These are phyloP conservation scores for Sclerotinia spermophila DNA, from an alignment of 2,329 filamentous ascomycete species.

Conservation along the genomic window DNA sequence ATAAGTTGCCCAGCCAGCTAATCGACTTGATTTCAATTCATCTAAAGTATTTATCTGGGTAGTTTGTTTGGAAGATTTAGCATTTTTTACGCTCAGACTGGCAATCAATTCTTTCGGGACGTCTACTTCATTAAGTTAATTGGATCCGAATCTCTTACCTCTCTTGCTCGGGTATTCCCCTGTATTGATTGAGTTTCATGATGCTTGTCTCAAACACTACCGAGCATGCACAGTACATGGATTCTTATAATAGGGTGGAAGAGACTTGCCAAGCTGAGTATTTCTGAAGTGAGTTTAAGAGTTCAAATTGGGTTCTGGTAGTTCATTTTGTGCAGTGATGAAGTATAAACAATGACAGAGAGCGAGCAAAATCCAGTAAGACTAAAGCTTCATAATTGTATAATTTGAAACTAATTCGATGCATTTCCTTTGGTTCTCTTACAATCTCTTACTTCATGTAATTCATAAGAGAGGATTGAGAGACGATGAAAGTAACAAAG, in stretches of 20 bases:
- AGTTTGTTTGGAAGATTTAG: background rate
- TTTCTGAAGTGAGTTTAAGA: slow-evolving; percentile 5
- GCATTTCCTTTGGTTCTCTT: background rate
- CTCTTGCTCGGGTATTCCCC: slow-evolving; percentile 5
- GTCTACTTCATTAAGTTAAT: slow-evolving; percentile 10
- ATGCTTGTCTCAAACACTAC: slow-evolving; percentile 18
- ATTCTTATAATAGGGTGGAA: background rate
- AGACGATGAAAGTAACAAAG: slow-evolving; percentile 5
- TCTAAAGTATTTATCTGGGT: background rate
- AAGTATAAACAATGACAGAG: background rate
- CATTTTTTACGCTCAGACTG: background rate
- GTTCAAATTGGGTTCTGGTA: background rate
- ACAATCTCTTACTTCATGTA: slow-evolving; percentile 6
- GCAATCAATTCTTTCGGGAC: slow-evolving; percentile 2
- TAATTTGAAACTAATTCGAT: slow-evolving; percentile 9
- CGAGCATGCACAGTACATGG: slow-evolving; percentile 3
- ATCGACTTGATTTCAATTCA: slow-evolving; percentile 10
- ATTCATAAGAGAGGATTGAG: slow-evolving; percentile 2
- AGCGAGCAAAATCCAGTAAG: background rate
- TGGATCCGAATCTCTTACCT: slow-evolving; percentile 6
- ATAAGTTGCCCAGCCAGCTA: too few species aligned
- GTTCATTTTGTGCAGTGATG: background rate
- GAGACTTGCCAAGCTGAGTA: slow-evolving; percentile 1
- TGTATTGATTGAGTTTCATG: slow-evolving; percentile 10
- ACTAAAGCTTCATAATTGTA: background rate